phyloP scores from a whole-genome alignment of 2,329 filamentous ascomycete species.

The Apiospora sp. region DNA sequence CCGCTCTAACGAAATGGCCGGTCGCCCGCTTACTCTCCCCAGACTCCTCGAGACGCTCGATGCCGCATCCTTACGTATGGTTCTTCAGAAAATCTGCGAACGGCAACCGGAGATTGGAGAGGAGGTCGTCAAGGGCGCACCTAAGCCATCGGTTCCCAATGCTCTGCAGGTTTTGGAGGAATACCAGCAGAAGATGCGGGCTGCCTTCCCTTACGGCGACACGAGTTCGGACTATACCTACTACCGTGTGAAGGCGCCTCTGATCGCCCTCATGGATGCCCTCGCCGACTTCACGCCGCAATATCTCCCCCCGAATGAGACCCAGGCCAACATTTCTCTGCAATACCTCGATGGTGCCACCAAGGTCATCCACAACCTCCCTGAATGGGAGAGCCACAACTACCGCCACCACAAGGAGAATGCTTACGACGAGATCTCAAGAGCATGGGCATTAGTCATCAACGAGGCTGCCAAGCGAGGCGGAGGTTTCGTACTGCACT shows the following conservation, averaged over 20 bases:
- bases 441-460: conserved; percentile 91
- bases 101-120: conserved; percentile 85
- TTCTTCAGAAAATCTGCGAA: conserved; percentile 92
- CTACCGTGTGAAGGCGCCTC: conserved; percentile 84
- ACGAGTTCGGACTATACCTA: conserved; percentile 92
- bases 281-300: conserved; percentile 94
- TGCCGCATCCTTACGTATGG: conserved; percentile 80
- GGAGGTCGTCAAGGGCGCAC: conserved; percentile 84
- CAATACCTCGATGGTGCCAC: conserved; percentile 91
- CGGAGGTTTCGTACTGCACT: conserved; percentile 87
- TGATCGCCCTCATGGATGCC: conserved; percentile 84
- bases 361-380: conserved; percentile 86
- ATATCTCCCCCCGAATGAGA: conserved; percentile 90
- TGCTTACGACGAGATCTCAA: conserved; percentile 94
- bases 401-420: conserved; percentile 94
- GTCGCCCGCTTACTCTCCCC: conserved; percentile 62
- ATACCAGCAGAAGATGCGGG: conserved; percentile 81
- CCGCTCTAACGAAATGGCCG: conserved; percentile 69
- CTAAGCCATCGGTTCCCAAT: conserved; percentile 83
- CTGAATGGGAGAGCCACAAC: conserved; percentile 87
- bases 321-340: conserved; percentile 82
- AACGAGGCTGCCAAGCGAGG: conserved; percentile 90
- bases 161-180: conserved; percentile 81
- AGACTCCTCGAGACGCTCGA: conserved; percentile 95
- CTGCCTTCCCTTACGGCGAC: conserved; percentile 86